Evolutionary conservation across 345 rosid species (phyloP).

Genomic region (Crucihimalaya himalaica): DNA sequence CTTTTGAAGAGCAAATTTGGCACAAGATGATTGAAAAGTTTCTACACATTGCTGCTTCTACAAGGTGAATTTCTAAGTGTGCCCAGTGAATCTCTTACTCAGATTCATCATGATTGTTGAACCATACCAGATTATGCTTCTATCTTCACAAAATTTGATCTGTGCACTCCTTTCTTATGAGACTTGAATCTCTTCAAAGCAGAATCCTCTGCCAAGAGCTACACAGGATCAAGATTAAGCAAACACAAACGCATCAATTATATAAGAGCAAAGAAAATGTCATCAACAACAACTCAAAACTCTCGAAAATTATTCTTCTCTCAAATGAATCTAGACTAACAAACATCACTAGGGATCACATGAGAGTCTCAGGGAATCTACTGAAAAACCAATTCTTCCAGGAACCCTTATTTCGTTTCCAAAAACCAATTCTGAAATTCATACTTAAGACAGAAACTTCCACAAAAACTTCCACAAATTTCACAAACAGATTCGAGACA

Average conservation of each 20-base stretch:
- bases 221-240: slow-evolving; percentile 18
- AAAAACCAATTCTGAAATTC: background rate
- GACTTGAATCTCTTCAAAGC: slow-evolving; percentile 69
- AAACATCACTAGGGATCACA: background rate
- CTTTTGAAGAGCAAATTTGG: background rate
- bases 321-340: background rate
- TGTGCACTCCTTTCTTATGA: slow-evolving; percentile 54
- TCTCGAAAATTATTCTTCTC: background rate
- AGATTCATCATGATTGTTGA: background rate
- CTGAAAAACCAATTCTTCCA: background rate
- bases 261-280: background rate
- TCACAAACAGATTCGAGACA: too few relatives aligned
- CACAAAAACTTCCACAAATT: background rate
- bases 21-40: background rate
- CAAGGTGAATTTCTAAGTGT: slow-evolving; percentile 4
- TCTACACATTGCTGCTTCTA: background rate
- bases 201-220: slow-evolving; percentile 82
- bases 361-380: background rate
- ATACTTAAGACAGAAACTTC: background rate
- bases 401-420: background rate
- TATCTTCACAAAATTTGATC: too few relatives aligned
- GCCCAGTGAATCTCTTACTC: background rate
- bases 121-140: too few relatives aligned
- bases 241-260: background rate
- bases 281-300: slow-evolving; percentile 7